phyloP scores from a whole-genome alignment of 2,329 filamentous ascomycete species.

The Colletotrichum gloeosporioides region DNA sequence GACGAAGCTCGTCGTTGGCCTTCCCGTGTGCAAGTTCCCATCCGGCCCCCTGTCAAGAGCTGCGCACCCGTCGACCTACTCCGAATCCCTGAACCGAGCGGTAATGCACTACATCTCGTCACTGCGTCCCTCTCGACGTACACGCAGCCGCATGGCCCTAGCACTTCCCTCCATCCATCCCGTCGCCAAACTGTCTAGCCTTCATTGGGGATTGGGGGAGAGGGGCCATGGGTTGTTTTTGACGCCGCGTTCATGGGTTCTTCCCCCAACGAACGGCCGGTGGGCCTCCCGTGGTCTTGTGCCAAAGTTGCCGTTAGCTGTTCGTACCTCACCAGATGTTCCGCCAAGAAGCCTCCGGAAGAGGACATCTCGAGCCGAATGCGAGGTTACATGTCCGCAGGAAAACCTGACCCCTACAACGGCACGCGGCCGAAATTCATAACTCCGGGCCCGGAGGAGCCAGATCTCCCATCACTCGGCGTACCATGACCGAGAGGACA shows the following conservation, averaged over 20 bases:
- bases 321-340: not conserved
- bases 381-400: not conserved
- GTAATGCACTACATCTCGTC: constrained; percentile 19
- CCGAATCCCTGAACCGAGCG: constrained; percentile 18
- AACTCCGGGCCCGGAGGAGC: not conserved
- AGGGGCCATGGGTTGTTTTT: not conserved
- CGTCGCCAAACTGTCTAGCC: constrained; percentile 4
- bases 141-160: constrained; percentile 8
- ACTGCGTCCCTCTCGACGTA: constrained; percentile 8
- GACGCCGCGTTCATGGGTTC: not conserved
- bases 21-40: constrained; percentile 14
- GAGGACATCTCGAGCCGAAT: not conserved
- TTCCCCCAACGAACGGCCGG: not conserved
- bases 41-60: not conserved
- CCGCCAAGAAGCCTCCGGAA: not conserved
- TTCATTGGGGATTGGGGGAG: not conserved
- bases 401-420: not conserved
- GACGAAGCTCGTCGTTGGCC: constrained; percentile 17
- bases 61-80: not conserved
- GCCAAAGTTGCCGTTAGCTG: not conserved
- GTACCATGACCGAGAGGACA: not conserved
- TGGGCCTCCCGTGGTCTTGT: not conserved
- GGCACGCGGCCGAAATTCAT: not conserved
- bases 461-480: not conserved
- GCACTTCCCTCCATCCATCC: constrained; percentile 1